A percentile compares a stretch with the other conserved stretches of the same genome.
phyloP scores from a whole-genome alignment of 768 basidiomycete genomes.

The Trametes gibbosa region DNA sequence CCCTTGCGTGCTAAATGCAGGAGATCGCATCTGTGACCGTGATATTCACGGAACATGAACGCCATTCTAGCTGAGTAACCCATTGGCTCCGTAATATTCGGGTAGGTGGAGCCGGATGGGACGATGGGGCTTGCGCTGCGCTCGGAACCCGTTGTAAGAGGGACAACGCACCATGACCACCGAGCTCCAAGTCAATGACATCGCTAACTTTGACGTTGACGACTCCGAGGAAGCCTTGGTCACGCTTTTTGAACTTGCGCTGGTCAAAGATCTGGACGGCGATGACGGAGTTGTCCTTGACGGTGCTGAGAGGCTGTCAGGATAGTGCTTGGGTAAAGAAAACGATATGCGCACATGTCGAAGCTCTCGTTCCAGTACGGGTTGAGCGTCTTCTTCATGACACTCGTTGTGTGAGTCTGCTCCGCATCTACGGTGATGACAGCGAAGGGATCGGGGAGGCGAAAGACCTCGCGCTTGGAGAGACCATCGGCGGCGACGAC shows the following conservation, averaged over 20 bases:
- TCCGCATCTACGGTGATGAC: constrained; percentile 98
- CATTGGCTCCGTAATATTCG: neutral
- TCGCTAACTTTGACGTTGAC: constrained; percentile 93
- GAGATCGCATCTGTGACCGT: neutral
- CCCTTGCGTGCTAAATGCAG: no score
- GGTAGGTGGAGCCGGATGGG: neutral
- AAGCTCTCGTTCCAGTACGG: constrained; percentile 99
- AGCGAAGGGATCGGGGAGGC: constrained; percentile 96
- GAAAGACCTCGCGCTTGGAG: constrained; percentile 92
- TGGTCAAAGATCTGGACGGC: constrained; percentile 99
- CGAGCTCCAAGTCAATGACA: constrained; percentile 87
- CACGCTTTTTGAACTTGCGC: constrained; percentile 96
- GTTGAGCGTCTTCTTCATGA: constrained; percentile 93
- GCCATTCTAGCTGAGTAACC: neutral
- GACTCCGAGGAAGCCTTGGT: constrained; percentile 97
- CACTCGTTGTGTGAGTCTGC: constrained; percentile 94
- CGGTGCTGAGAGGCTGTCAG: constrained; percentile 54
- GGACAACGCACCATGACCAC: constrained; percentile 79
- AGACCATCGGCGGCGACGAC: constrained; percentile 95
- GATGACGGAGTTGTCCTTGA: constrained; percentile 96
- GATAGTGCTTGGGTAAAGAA: neutral
- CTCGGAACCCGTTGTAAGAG: neutral
- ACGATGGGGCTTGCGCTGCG: neutral
- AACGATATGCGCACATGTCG: constrained; percentile 69
- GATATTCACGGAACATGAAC: neutral